Evolutionary conservation across 768 basidiomycete genomes (phyloP), one percentile per base, ranked within the genome.

Genomic region (Sistotremastrum suecicum): DNA sequence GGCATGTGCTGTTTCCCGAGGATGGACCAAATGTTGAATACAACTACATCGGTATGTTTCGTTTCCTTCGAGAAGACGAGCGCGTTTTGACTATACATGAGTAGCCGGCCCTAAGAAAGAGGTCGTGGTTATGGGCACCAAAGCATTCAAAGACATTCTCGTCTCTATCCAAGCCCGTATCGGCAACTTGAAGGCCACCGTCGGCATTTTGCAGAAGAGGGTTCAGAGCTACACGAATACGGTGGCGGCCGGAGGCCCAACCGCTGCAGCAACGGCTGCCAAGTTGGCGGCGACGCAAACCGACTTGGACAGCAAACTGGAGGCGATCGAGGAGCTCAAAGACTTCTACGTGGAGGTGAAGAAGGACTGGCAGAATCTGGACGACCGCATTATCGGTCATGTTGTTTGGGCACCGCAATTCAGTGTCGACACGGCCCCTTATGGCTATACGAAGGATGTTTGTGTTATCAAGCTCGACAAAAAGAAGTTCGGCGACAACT

Each of bases 321-420:
- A 32, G 34, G 50, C 45, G 49, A 62, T 66, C 51, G 45, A 57
- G 4, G 54, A 39, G 31, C 56, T 65, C 58, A 64, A 63, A 56
- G 44, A 46, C 4, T 63, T 65, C 60, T 63, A 54, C 50, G 52
- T 52, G 7, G 53, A 44, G 12, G 48, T 66, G 41, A 58, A 57
- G 58, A 64, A 50, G 54, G 36, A 61, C 3, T 68, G 64, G 66
- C 20, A 43, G 42, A 51, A 62, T 37, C 37, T 42, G 8, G 56
- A 58, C 37, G 44, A 64, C 46, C 63, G 64, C 3, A 57, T 66
- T 36, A 63, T 67, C 48, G 67, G 68, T 29, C 51, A 59, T 47
- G 60, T 68, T 48, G 52, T 57, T 49, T 66, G 64, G 64, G 54
- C 67, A 8, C 67, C 66, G 34, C 55, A 61, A 41, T 60, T 69